Conservation (phyloP, 257 asterid species). For the Przewalskia tangutica region DNA sequence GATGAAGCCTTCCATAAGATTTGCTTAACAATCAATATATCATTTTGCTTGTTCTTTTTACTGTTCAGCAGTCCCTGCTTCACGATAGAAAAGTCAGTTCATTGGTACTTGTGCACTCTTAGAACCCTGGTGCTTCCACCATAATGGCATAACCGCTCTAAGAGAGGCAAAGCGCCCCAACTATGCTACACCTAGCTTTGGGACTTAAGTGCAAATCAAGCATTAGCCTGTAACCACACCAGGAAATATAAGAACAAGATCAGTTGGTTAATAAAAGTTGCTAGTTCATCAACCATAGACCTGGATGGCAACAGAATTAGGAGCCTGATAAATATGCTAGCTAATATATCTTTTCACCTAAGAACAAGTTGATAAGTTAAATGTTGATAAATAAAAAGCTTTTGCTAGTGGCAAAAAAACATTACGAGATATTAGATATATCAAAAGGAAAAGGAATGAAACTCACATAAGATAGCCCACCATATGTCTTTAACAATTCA, state of each 20-base stretch:
- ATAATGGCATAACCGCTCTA: not conserved
- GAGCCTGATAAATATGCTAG: not conserved
- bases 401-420: not conserved
- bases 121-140: not conserved
- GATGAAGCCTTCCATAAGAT: not conserved
- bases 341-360: not conserved
- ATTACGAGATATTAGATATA: not conserved
- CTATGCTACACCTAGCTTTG: not conserved
- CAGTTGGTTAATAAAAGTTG: not conserved
- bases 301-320: not conserved
- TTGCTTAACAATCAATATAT: not conserved
- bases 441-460: conserved; percentile 3
- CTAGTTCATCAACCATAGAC: not conserved
- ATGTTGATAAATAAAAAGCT: not conserved
- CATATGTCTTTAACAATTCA: conserved; percentile 59
- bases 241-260: not conserved
- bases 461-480: conserved; percentile 90
- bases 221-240: not conserved
- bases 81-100: not conserved
- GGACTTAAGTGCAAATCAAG: not conserved
- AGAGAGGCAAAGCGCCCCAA: not conserved
- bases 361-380: not conserved
- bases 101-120: not conserved
- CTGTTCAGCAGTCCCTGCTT: not conserved
- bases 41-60: not conserved